Percentiles rank a stretch among this genome's conserved stretches.
These are phyloP conservation scores for Xylaria sp. DNA, from an alignment of 2,329 filamentous ascomycete species.

Conservation along the genomic window DNA sequence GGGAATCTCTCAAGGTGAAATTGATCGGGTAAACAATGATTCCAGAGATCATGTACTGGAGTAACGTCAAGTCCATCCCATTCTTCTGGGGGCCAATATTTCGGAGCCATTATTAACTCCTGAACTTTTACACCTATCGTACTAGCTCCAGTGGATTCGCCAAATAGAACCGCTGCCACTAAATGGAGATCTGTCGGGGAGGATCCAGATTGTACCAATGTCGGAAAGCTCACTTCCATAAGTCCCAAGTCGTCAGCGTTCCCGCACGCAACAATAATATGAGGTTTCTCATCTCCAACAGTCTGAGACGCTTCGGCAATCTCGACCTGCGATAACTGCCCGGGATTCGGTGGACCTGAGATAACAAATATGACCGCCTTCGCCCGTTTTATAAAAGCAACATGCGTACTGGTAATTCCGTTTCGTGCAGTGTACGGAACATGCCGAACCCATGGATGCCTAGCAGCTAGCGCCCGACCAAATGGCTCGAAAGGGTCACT, in stretches of 20 bases:
- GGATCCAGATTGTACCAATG: conserved; percentile 63
- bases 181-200: conserved; percentile 59
- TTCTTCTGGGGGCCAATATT: conserved; percentile 56
- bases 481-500: conserved; percentile 79
- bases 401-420: conserved; percentile 73
- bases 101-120: conserved; percentile 50
- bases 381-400: conserved; percentile 70
- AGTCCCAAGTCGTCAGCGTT: conserved; percentile 54
- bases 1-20: conserved; percentile 59
- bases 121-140: conserved; percentile 45
- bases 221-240: conserved; percentile 59
- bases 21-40: conserved; percentile 56
- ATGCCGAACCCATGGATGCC: conserved; percentile 73
- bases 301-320: conserved; percentile 59
- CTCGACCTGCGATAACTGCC: conserved; percentile 64
- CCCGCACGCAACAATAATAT: conserved; percentile 65
- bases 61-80: conserved; percentile 52
- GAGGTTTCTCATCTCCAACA: conserved; percentile 61
- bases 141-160: conserved; percentile 46
- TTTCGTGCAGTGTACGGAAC: conserved; percentile 74
- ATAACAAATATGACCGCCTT: conserved; percentile 71
- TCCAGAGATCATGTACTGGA: conserved; percentile 61
- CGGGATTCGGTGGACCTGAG: conserved; percentile 58
- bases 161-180: conserved; percentile 65
- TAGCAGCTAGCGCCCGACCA: conserved; percentile 69